Evolutionary conservation across 1,284 basidiomycete species (phyloP).

Genomic region (Leccinum insigne): DNA sequence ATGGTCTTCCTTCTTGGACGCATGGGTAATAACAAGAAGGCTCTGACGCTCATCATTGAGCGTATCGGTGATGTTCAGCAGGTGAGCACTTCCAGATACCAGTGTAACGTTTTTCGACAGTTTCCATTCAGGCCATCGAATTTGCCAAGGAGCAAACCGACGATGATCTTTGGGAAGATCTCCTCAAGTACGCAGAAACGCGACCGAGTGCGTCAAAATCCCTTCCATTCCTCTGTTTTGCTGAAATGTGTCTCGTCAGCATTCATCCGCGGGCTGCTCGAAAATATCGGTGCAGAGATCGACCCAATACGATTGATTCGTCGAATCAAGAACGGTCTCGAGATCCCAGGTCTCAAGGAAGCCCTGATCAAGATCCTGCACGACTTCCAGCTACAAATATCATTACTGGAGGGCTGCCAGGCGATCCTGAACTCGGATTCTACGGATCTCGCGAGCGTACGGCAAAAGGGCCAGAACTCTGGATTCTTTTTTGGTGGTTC

Average conservation of each 20-base stretch:
- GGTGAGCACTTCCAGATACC: constrained; percentile 40
- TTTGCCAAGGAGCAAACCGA: constrained; percentile 99
- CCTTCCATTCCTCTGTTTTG: neutral
- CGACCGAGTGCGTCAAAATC: constrained; percentile 63
- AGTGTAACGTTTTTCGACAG: constrained; percentile 1
- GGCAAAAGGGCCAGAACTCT: constrained; percentile 75
- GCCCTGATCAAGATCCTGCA: constrained; percentile 97
- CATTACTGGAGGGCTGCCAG: constrained; percentile 88
- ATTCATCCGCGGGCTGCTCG: constrained; percentile 93
- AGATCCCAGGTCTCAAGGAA: constrained; percentile 93
- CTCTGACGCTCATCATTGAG: constrained; percentile 94
- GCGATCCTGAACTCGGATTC: constrained; percentile 85
- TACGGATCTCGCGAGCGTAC: constrained; percentile 63
- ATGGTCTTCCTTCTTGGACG: constrained; percentile 93
- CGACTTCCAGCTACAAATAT: constrained; percentile 92
- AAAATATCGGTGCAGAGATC: constrained; percentile 97
- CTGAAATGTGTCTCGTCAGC: constrained; percentile 40
- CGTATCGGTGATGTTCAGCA: constrained; percentile 91
- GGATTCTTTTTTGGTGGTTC: constrained; percentile 55
- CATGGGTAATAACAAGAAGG: constrained; percentile 97
- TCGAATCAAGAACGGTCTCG: constrained; percentile 93
- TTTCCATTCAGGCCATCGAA: constrained; percentile 78
- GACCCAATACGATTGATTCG: constrained; percentile 94
- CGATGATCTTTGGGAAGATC: constrained; percentile 97
- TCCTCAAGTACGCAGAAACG: constrained; percentile 93